Percentiles rank a stretch among this genome's conserved stretches.
These are phyloP conservation scores for Auriscalpium vulgare DNA, from an alignment of 768 basidiomycete species.

Conservation along the genomic window DNA sequence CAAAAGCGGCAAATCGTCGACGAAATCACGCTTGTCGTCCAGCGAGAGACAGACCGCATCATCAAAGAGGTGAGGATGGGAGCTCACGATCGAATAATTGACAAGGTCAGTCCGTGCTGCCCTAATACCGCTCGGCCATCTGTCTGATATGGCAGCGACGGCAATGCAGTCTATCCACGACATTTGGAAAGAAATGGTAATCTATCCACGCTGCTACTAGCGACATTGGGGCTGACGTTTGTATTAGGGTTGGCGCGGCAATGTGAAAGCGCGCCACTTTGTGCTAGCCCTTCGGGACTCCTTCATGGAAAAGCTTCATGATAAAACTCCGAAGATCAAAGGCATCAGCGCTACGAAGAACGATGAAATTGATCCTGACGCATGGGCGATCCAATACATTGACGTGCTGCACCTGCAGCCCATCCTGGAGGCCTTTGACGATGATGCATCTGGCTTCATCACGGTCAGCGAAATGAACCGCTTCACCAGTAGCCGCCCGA, in stretches of 20 bases:
- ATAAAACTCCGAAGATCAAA: constrained; percentile 7
- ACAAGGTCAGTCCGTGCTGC: neutral
- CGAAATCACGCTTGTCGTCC: constrained; percentile 11
- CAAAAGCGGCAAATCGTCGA: constrained; percentile 10
- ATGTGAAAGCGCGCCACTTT: neutral
- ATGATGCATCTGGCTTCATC: constrained; percentile 18
- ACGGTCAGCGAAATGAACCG: constrained; percentile 22
- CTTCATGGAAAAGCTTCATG: constrained; percentile 16
- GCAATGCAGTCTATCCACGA: neutral
- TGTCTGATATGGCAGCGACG: neutral
- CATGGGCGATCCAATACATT: constrained; percentile 2
- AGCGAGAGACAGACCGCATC: constrained; percentile 10
- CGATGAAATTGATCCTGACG: constrained; percentile 14
- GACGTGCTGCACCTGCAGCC: constrained; percentile 12
- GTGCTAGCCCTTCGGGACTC: constrained; percentile 22
- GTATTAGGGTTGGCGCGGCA: constrained; percentile 5
- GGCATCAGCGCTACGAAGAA: neutral
- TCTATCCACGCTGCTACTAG: neutral
- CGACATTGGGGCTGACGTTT: neutral
- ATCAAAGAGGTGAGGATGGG: constrained; percentile 16
- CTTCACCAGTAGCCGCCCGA: constrained; percentile 18
- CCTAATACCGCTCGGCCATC: neutral
- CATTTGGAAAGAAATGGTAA: constrained; percentile 21
- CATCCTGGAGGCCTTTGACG: constrained; percentile 14
- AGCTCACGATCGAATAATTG: constrained; percentile 18